Evolutionary conservation across 768 basidiomycete genomes (phyloP), one percentile per base, ranked within the genome.

Genomic region (Asterophora lycoperdoides): DNA sequence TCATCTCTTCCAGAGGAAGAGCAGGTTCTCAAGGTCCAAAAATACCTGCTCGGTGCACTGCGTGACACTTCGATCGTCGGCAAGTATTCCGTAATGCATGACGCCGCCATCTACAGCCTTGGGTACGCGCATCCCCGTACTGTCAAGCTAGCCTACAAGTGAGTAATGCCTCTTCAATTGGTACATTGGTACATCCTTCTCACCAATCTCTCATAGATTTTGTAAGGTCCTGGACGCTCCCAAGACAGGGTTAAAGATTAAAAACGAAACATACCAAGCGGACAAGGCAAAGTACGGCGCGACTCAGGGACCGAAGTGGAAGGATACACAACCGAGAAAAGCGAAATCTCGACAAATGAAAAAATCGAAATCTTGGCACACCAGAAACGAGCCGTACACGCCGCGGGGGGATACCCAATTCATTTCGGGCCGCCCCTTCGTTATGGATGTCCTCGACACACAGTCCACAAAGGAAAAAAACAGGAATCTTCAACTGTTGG

Each of bases 241-340:
- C 7, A 87, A 87, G 55, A 80, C 79, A 7, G 84, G 84, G 0
- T 68, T 76, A 43, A 67, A 64, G 1, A 69, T 85, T 33, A 57
- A 58, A 5, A 60, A 58, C 0, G 56, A 65, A 0, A 58, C 69
- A 13, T 60, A 69, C n/a, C 49, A 48, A 11, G 48, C 47, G 0
- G 74, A 78, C 44, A 9, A 33, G 15, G 58, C 18, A 57, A 63
- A 9, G 0, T 59, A 60, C 44, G n/a, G 49, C 10, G 49, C 55
- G 28, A 39, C 44, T 10, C 43, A 23, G 19, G 57, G 56, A 4
- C 59, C 63, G 4, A 46, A 48, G 32, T 63, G 65, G 64, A 61
- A 63, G 44, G 19, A 26, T 1, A 41, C 44, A 28, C 26, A 52
- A 18, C 55, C 52, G 29, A 3, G 3, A 3, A 50, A 49, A 29